Base-by-base conservation (phyloP, 306 rosid species). In the Astragalus glycyphyllos region DNA sequence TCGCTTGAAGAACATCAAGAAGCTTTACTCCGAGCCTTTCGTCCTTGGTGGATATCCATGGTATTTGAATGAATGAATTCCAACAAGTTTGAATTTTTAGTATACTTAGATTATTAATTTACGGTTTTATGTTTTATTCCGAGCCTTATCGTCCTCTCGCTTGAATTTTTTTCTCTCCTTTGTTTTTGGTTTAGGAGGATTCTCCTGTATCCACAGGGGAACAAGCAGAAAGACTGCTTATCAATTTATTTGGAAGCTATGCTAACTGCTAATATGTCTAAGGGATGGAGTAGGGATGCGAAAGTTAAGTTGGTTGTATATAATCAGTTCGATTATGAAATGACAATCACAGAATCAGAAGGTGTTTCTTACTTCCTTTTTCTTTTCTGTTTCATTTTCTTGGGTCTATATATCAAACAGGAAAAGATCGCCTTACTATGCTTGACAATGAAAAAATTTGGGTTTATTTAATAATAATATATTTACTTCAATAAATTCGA, bases 21-120 rank as follows among this genome's bases (percentile, higher is more conserved):
- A 35, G 32, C 51, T 56, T 3, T 65, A 64, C 60, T 75, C 79
- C 1, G 61, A 56, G 20, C 35, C 79, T 34, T 57, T 75, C 34
- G 42, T 66, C 16, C 9, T 75, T 2, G 58, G 51, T 1, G 73
- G 73, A n/a, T 10, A 56, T 56, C 48, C 53, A 66, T 75, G 79
- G 79, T 75, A 56, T 44, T 56, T 66, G 11, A 17, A 34, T 17
- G 34, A 66, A 44, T 34, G 34, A 65, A 35, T 59, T 2, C 29
- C 1, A n/a, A 23, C 29, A 1, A 23, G 29, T 23, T 23, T 1
- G 29, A 1, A 23, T 23, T 23, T 1, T 23, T 23, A 23, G 2
- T 23, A 23, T 23, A n/a, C n/a, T 1, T 23, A 23, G 29, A 23
- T 23, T 23, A 23, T 23, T 5, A 3, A 48, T 48, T 48, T 54